Percentiles rank a stretch among this genome's conserved stretches.
phyloP scores from a whole-genome alignment of 2,329 filamentous ascomycete species.

The Chaetoscypha palmicola region DNA sequence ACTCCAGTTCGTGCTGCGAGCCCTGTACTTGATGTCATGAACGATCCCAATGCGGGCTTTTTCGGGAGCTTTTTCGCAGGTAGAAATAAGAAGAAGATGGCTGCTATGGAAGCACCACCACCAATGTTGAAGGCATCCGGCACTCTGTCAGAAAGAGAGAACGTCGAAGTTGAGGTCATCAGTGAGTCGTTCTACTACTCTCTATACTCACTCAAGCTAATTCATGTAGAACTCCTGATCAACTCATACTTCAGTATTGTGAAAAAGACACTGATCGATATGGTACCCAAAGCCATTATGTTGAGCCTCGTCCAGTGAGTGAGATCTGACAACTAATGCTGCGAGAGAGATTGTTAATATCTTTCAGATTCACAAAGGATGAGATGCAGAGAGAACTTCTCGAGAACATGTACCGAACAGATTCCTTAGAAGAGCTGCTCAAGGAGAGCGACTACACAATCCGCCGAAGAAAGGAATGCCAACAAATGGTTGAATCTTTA shows the following conservation, averaged over 20 bases:
- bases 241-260: slow-evolving; percentile 98
- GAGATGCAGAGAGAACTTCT: slow-evolving; percentile 97
- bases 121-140: slow-evolving; percentile 90
- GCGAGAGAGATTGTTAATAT: slow-evolving; percentile 19
- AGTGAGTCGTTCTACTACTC: slow-evolving; percentile 54
- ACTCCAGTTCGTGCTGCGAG: slow-evolving; percentile 68
- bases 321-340: no score
- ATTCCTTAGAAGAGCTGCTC: slow-evolving; percentile 85
- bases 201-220: background rate
- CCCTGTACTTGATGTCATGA: slow-evolving; percentile 56
- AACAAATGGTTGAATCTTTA: slow-evolving; percentile 97
- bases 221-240: slow-evolving; percentile 75
- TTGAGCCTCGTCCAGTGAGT: slow-evolving; percentile 89
- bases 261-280: slow-evolving; percentile 97
- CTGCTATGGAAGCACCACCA: slow-evolving; percentile 96
- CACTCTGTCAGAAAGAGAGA: slow-evolving; percentile 86
- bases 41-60: slow-evolving; percentile 65
- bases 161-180: slow-evolving; percentile 95
- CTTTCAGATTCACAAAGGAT: slow-evolving; percentile 77
- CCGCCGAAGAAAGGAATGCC: slow-evolving; percentile 91
- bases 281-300: slow-evolving; percentile 99
- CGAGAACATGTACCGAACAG: slow-evolving; percentile 92
- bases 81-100: slow-evolving; percentile 99
- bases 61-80: slow-evolving; percentile 98
- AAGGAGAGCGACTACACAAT: slow-evolving; percentile 98